phyloP scores from a whole-genome alignment of 306 rosid genomes.

The Prunus padus region DNA sequence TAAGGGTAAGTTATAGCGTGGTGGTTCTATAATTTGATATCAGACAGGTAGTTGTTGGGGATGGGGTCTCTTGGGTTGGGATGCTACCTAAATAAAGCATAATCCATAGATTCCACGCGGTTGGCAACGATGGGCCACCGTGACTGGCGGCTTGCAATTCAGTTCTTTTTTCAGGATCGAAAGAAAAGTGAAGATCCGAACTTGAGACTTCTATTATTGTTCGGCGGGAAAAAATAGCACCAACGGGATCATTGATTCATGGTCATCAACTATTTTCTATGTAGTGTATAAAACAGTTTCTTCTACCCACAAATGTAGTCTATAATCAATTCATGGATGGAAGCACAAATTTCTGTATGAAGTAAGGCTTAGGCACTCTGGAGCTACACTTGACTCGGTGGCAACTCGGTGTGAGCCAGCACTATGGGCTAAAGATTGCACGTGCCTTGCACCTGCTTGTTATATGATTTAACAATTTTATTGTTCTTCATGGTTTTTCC shows the following conservation, averaged over 20 bases:
- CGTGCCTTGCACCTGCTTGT: neutral
- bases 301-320: neutral
- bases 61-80: neutral
- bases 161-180: neutral
- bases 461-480: neutral
- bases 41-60: neutral
- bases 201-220: neutral
- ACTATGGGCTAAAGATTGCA: too few relatives aligned
- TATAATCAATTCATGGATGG: neutral
- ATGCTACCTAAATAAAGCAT: neutral
- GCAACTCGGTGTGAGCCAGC: neutral
- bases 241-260: neutral
- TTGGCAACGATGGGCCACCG: slow-evolving; percentile 5
- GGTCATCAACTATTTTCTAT: neutral
- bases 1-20: neutral
- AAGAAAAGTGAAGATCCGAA: neutral
- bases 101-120: neutral
- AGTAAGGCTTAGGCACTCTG: neutral
- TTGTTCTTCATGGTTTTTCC: too few relatives aligned
- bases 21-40: neutral
- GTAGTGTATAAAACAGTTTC: too few relatives aligned
- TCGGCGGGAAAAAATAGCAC: neutral
- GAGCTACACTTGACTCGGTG: neutral
- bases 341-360: neutral
- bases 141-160: neutral